Base-by-base conservation (phyloP, 352 stramenopile species). In the Phytophthora agathidicida region DNA sequence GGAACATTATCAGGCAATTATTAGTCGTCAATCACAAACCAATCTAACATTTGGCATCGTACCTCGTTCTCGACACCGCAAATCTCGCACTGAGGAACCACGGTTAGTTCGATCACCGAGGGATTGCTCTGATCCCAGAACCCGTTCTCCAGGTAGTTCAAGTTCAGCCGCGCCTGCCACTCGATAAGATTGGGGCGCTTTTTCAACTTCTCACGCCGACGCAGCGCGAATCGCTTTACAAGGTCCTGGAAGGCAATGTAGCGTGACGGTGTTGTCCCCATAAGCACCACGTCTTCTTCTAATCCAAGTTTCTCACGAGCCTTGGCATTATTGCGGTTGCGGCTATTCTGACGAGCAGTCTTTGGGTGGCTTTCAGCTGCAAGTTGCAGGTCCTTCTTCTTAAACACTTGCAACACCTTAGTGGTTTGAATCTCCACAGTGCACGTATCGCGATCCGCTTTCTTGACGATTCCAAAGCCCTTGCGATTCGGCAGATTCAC, bases 371-470 rank as follows among this genome's bases (percentile, higher is more conserved):
- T 69, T 10, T 91, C 86, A 59, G 80, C 77, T 13, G 89, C 66
- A 28, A 96, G 70, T 48, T 91, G 71, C 7, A 96, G 66, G n/a
- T 96, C 84, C 49, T 91, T 91, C 68, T 94, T 94, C 60, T 93
- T 93, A 58, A 93, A 96, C 20, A 91, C 70, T 50, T 89, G 88
- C 7, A 96, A 49, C 2, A 91, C 68, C 22, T 91, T 91, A 1
- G 81, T 89, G 2, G 68, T 51, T 7, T 77, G 73, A 14, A 96
- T 72, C 51, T 94, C 87, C 13, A 96, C 87, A 6, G 81, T 96
- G 45, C 87, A 96, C 1, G 80, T 94, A 32, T 96, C 87, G 14
- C 87, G 77, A 59, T 96, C 87, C 5, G 84, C 87, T 42, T 82
- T 83, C 49, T 94, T 96, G 1, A 96, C 87, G 30, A 93, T 78